Evolutionary conservation across 305 asterid genomes (phyloP), one percentile per base, ranked within the genome.

Genomic region (Solanum hybrid): DNA sequence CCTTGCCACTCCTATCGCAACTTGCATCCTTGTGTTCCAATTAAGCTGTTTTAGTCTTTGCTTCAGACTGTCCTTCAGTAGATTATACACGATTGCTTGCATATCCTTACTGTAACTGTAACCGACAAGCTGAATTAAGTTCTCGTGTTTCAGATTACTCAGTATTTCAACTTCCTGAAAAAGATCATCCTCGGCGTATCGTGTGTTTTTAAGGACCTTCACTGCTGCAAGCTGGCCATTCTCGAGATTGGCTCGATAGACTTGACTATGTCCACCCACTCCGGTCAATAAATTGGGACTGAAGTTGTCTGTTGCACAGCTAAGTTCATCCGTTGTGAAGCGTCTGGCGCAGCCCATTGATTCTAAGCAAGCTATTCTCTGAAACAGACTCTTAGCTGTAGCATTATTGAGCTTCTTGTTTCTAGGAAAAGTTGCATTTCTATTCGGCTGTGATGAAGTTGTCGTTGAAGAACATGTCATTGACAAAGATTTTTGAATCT

Each of bases 1-100:
- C 94, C 92, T 95, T 4, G 96, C 97, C 86, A 95, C 93, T 61
- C 96, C 95, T 90, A 95, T 26, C 4, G 98, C 98, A 81, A 95
- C 57, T 72, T 89, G 92, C 94, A 94, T 92, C 92, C 98, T 93
- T 88, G 95, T 96, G 76, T 89, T 89, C 98, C 98, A 96, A 2
- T 89, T 90, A 90, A 95, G 93, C 91, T 90, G 93, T 45, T 89
- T 91, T 17, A 95, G 94, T 89, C 89, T 95, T 88, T 93, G 94
- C 93, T 90, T 93, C 92, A 96, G 83, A 89, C 95, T 93, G 61
- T 93, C 93, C 90, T 88, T 68, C 31, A 88, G 87, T 65, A 91
- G 87, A 90, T 92, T 92, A 92, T 93, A 95, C 68, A 95, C 95
- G 87, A 95, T 91, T 65, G 97, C 97, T 86, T 37, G 88, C 89